These are phyloP conservation scores for Alternaria sp. DNA, from an alignment of 2,329 filamentous ascomycete genomes.

Conservation along the genomic window DNA sequence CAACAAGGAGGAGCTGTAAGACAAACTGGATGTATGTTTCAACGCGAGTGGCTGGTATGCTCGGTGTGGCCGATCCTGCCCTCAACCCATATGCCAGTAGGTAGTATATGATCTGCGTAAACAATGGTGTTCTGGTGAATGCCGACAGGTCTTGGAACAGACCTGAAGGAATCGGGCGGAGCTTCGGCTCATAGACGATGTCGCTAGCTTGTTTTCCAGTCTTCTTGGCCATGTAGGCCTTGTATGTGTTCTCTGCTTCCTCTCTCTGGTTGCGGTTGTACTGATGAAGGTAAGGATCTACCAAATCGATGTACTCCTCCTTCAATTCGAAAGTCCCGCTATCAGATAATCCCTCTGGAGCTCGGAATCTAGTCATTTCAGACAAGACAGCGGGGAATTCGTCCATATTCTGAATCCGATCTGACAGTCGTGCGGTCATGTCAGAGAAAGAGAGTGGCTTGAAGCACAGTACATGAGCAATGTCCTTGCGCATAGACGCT, in stretches of 20 bases:
- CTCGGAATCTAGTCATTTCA: constrained; percentile 85
- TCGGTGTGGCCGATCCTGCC: constrained; percentile 71
- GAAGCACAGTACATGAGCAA: constrained; percentile 94
- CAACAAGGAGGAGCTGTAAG: constrained; percentile 84
- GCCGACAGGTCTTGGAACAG: constrained; percentile 76
- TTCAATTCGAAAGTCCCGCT: constrained; percentile 94
- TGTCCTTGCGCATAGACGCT: constrained; percentile 81
- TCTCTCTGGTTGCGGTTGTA: constrained; percentile 97
- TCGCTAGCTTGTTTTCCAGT: constrained; percentile 81
- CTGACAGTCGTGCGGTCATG: constrained; percentile 81
- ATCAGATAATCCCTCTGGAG: constrained; percentile 89
- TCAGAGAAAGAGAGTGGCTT: constrained; percentile 95
- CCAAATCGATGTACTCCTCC: constrained; percentile 80
- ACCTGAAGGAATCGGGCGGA: constrained; percentile 76
- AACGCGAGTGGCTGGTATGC: constrained; percentile 79
- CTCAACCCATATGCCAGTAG: constrained; percentile 81
- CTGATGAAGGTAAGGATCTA: constrained; percentile 95
- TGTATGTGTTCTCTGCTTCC: constrained; percentile 89
- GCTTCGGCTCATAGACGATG: constrained; percentile 88
- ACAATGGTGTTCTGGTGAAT: constrained; percentile 84
- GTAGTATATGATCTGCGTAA: constrained; percentile 89
- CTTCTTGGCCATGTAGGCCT: constrained; percentile 84
- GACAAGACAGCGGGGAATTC: constrained; percentile 84
- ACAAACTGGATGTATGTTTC: constrained; percentile 93
- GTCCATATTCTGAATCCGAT: constrained; percentile 87